Percentiles rank a stretch among this genome's conserved stretches.
Evolutionary conservation across 1,284 basidiomycete species (phyloP).

Genomic region (Apiotrichum sp.): DNA sequence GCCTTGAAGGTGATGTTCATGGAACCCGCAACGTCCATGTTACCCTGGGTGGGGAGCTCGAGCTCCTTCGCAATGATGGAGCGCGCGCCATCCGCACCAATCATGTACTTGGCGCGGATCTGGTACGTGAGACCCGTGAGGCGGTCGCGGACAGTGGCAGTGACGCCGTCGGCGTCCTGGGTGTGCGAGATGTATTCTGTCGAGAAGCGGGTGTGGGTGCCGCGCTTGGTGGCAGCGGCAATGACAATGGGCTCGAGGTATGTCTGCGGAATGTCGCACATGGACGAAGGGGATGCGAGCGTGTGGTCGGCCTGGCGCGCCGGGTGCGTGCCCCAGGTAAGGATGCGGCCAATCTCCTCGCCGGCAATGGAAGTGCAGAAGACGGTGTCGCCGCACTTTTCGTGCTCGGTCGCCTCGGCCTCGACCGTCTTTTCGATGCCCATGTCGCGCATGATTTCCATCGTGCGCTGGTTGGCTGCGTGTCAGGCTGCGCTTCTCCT

Average conservation of each 20-base stretch:
- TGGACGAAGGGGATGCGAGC: constrained; percentile 9
- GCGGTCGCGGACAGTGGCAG: constrained; percentile 12
- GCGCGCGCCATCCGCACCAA: constrained; percentile 14
- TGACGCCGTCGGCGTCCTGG: constrained; percentile 11
- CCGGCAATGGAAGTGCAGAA: constrained; percentile 14
- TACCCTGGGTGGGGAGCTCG: constrained; percentile 7
- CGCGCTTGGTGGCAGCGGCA: constrained; percentile 8
- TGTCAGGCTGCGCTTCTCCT: not conserved
- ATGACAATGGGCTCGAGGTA: constrained; percentile 17
- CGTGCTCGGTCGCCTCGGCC: constrained; percentile 15
- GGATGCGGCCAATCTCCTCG: constrained; percentile 16
- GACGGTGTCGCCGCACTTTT: constrained; percentile 15
- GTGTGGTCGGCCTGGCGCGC: constrained; percentile 14
- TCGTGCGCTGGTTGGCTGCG: constrained; percentile 14
- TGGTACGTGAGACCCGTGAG: constrained; percentile 11
- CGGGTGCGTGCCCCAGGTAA: constrained; percentile 15
- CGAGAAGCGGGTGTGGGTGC: constrained; percentile 13
- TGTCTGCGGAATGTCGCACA: constrained; percentile 18
- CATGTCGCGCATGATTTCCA: constrained; percentile 19
- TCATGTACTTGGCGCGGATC: constrained; percentile 15
- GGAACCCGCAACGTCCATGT: constrained; percentile 16
- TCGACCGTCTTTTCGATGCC: constrained; percentile 10
- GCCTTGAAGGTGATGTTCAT: constrained; percentile 20
- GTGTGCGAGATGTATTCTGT: constrained; percentile 17
- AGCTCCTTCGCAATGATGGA: constrained; percentile 13